These are phyloP conservation scores for Teratosphaeria viscida DNA, from an alignment of 2,329 filamentous ascomycete genomes.

Conservation along the genomic window DNA sequence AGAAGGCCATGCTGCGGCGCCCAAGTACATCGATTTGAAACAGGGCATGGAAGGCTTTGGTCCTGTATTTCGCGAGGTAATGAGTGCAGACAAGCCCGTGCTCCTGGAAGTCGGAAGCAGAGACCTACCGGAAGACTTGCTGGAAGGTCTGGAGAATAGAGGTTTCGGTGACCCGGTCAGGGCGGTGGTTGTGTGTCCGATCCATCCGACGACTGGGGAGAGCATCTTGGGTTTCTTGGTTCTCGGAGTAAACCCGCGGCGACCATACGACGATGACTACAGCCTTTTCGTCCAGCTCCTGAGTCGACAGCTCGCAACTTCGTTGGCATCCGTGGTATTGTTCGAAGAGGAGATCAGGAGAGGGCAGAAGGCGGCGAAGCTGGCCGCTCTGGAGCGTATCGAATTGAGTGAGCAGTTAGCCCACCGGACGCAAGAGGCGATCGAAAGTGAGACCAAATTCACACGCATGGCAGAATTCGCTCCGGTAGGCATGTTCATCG, in stretches of 20 bases:
- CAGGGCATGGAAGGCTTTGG: slow-evolving; percentile 63
- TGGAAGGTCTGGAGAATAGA: slow-evolving; percentile 58
- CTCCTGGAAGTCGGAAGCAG: slow-evolving; percentile 56
- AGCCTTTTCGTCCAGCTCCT: slow-evolving; percentile 65
- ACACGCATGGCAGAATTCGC: slow-evolving; percentile 77
- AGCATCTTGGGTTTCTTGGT: slow-evolving; percentile 68
- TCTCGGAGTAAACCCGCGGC: slow-evolving; percentile 65
- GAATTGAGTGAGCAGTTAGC: slow-evolving; percentile 67
- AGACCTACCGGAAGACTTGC: slow-evolving; percentile 53
- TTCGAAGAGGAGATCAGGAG: slow-evolving; percentile 75
- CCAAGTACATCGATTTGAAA: slow-evolving; percentile 56
- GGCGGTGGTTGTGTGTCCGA: slow-evolving; percentile 65
- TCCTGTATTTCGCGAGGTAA: slow-evolving; percentile 64
- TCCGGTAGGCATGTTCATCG: slow-evolving; percentile 76
- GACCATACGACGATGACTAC: slow-evolving; percentile 73
- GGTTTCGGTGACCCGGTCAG: slow-evolving; percentile 62
- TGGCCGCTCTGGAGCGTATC: slow-evolving; percentile 66
- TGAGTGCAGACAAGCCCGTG: slow-evolving; percentile 56
- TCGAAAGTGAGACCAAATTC: slow-evolving; percentile 62
- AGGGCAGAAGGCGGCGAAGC: slow-evolving; percentile 60
- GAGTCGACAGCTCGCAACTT: slow-evolving; percentile 66
- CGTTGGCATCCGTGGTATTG: slow-evolving; percentile 68
- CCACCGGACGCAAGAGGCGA: slow-evolving; percentile 46
- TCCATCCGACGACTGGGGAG: slow-evolving; percentile 66
- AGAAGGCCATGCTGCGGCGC: slow-evolving; percentile 50